Evolutionary conservation across 257 asterid species (phyloP), one percentile per base, ranked within the genome.

Genomic region (Nicotiana noctiflora): DNA sequence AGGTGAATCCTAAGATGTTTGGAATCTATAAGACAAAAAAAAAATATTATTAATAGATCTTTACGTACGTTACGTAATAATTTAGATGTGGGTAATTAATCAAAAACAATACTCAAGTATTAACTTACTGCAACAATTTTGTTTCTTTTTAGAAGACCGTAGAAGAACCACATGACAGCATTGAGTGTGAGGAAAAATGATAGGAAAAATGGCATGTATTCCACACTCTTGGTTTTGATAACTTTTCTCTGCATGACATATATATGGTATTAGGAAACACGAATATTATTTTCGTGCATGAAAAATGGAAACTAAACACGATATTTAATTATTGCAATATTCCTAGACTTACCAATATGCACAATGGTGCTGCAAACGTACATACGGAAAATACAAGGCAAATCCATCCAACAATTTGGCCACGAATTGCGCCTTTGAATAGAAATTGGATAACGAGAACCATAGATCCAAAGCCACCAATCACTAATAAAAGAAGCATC

Each of bases 151-250:
- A 84, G 51, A 0, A 92, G 46, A 27, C 97, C 97, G 6, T 91
- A 92, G 77, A 89, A 85, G 76, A 90, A 93, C 92, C 96, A 93
- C 86, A 88, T 85, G 72, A 93, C 91, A 0, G 96, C 93, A 82
- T 90, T 92, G 21, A 92, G 52, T 13, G 96, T 90, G 82, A 92
- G 96, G 77, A 89, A 92, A 19, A 89, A 17, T 4, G 97, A 91
- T 14, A 90, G 89, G 44, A 91, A 89, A 53, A 91, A 83, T 23
- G 97, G 97, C 97, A 93, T 93, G 84, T 84, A 89, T 79, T 91
- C 97, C 0, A 89, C 96, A 49, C 96, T 91, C 86, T 91, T 89
- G 3, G 92, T 93, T 65, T 82, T 55, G 51, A 93, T 89, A 17
- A 91, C 94, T 85, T 79, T 82, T 79, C 89, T 82, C 97, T 91